A percentile compares a stretch with the other conserved stretches of the same genome.
Conservation (phyloP, 805 yeast species). For the Candida gorgasii region DNA sequence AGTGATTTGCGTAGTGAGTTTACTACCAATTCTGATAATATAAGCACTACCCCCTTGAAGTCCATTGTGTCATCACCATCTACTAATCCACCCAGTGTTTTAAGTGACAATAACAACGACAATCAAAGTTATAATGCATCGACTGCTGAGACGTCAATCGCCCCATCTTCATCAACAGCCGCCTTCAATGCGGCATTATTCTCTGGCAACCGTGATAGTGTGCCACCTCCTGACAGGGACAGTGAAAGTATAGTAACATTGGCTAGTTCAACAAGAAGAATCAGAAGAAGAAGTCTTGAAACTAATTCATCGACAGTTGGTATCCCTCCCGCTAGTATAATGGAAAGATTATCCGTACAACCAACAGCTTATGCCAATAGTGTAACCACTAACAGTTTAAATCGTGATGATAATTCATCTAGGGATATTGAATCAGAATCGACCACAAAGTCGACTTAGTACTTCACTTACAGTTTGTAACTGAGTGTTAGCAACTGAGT, state of each 20-base stretch:
- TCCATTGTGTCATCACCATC: conserved; percentile 45
- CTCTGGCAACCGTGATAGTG: conserved; percentile 43
- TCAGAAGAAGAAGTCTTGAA: conserved; percentile 43
- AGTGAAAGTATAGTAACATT: conserved; percentile 45
- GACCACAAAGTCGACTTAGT: conserved; percentile 1
- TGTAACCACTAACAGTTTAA: conserved; percentile 3
- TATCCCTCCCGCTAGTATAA: conserved; percentile 71
- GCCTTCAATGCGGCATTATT: conserved; percentile 6
- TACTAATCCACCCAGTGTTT: conserved; percentile 40
- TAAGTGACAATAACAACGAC: conserved; percentile 33
- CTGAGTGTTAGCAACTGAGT: too few species aligned
- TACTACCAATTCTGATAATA: conserved; percentile 35
- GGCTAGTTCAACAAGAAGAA: conserved; percentile 41
- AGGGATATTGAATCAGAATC: conserved; percentile 5
- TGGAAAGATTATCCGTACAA: conserved; percentile 50
- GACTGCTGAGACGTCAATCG: conserved; percentile 52
- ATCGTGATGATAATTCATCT: conserved; percentile 10
- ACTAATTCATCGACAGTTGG: conserved; percentile 68
- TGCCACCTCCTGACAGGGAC: conserved; percentile 45
- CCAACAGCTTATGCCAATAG: conserved; percentile 28
- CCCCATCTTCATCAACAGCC: conserved; percentile 35
- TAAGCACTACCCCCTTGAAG: conserved; percentile 50
- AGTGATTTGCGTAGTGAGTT: conserved; percentile 16
- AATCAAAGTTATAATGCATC: conserved; percentile 38
- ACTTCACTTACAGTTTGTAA: too few species aligned